Conservation (phyloP, 2,329 filamentous ascomycete genomes). For the Verticillium zaregamsianum region DNA sequence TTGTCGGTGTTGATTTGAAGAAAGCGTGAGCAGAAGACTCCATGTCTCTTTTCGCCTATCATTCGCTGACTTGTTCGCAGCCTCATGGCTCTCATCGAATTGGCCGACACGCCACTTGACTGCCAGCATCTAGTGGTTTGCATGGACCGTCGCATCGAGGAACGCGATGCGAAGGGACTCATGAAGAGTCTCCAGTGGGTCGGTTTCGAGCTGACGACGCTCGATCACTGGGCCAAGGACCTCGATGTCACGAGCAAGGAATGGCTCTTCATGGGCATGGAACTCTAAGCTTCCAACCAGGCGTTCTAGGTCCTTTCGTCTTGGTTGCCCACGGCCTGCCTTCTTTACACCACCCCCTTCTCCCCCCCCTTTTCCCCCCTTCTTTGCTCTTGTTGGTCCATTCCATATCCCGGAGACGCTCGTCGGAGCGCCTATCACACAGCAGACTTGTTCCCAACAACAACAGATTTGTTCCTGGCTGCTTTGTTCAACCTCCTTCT, state of each 20-base stretch:
- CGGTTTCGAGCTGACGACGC: conserved; percentile 77
- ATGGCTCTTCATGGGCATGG: conserved; percentile 89
- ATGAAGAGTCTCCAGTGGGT: conserved; percentile 89
- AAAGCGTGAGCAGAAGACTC: conserved; percentile 62
- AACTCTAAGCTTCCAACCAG: conserved; percentile 51
- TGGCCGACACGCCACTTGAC: conserved; percentile 71
- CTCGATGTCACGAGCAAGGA: conserved; percentile 65
- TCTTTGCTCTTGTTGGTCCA: background rate
- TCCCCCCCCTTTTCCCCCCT: background rate
- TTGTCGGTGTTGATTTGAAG: conserved; percentile 75
- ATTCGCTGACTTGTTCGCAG: conserved; percentile 39
- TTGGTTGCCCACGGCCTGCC: background rate
- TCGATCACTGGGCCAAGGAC: conserved; percentile 68
- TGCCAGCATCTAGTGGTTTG: conserved; percentile 78
- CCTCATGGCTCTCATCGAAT: conserved; percentile 85
- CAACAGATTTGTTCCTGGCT: conserved; percentile 1
- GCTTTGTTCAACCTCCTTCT: background rate
- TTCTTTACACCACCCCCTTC: background rate
- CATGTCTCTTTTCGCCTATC: no score
- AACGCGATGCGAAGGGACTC: conserved; percentile 60
- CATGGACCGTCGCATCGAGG: conserved; percentile 66
- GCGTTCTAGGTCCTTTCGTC: background rate
- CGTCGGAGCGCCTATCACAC: background rate
- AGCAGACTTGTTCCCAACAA: background rate
- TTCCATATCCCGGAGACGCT: background rate